These are phyloP conservation scores for Penicillium canescens DNA, from an alignment of 495 filamentous ascomycete species.

Conservation along the genomic window DNA sequence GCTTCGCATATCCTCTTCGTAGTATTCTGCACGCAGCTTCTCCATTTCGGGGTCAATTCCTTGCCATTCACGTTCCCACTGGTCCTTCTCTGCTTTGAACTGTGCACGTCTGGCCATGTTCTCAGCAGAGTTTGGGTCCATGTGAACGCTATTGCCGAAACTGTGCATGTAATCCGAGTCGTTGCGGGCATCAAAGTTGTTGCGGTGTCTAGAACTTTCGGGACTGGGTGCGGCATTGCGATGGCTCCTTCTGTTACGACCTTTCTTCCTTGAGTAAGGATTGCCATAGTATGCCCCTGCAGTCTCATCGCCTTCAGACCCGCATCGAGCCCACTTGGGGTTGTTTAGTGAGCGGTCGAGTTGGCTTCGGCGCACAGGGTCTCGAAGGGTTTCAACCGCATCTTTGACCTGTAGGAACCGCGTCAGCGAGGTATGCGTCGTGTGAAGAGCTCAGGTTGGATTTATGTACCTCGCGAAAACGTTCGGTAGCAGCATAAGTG, in stretches of 20 bases:
- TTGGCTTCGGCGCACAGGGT: constrained; percentile 23
- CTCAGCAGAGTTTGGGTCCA: constrained; percentile 26
- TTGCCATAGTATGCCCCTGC: too few species aligned
- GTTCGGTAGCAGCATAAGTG: constrained; percentile 35
- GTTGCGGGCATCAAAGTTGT: background rate
- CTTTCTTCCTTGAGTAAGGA: too few species aligned
- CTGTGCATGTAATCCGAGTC: constrained; percentile 27
- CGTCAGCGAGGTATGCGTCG: background rate
- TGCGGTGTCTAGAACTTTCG: too few species aligned
- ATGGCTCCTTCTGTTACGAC: background rate
- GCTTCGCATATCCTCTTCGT: constrained; percentile 8
- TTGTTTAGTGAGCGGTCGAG: constrained; percentile 22
- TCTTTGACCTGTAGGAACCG: constrained; percentile 31
- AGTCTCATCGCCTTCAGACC: too few species aligned
- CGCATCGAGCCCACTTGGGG: background rate
- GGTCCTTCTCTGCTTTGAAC: constrained; percentile 9
- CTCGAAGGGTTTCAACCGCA: constrained; percentile 41
- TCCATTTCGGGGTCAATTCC: constrained; percentile 11
- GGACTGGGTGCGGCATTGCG: background rate
- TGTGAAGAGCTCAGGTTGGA: background rate
- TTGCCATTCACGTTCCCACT: constrained; percentile 14
- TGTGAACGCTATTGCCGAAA: constrained; percentile 34
- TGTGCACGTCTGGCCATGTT: constrained; percentile 24
- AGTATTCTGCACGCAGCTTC: constrained; percentile 10
- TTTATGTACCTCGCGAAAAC: constrained; percentile 42